Evolutionary conservation across 768 basidiomycete species (phyloP), one percentile per base, ranked within the genome.

Genomic region (Suillus bovinus): DNA sequence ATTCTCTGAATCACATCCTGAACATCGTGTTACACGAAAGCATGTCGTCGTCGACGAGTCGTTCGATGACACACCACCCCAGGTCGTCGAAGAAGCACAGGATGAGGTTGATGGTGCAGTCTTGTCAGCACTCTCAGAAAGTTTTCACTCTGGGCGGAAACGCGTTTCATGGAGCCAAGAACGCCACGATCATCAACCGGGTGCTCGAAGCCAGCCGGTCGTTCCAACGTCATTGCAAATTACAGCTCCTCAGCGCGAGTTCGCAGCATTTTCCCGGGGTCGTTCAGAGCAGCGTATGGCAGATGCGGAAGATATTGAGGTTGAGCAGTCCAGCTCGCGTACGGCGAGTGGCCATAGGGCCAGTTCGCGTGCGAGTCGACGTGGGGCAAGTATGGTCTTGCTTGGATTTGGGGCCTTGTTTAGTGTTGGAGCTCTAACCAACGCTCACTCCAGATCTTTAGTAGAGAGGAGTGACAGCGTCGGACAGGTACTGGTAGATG

Each of bases 331-430:
- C 2, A 29, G 16, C 38, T 49, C 44, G 6, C 52, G 50, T 36
- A 44, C 47, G 5, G 16, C 62, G 34, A 63, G 61, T 39, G 68
- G 59, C 57, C 66, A 65, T 34, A 69, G 74, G 61, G 77, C 80
- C 39, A 74, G 77, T 62, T 89, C 88, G n/a, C 81, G 87, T 64
- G 85, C 86, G 9, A 89, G 86, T 67, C 82, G 86, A 63, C 83
- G 86, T 64, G 84, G 89, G 34, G 88, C 89, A 6, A 86, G 86
- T 2, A 88, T 96, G 79, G 85, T 96, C 22, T 92, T 97, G 67
- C 79, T 97, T 64, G 84, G 91, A 41, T 79, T 85, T 13, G 93
- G 91, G 78, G 80, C 87, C 13, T 76, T 97, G 63, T 88, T 93
- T 66, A 82, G 91, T 0, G 69, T 92, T 14, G 87, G 89, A 3